These are phyloP conservation scores for Microbotryum violaceum DNA, from an alignment of 1,284 basidiomycete species.

Conservation along the genomic window DNA sequence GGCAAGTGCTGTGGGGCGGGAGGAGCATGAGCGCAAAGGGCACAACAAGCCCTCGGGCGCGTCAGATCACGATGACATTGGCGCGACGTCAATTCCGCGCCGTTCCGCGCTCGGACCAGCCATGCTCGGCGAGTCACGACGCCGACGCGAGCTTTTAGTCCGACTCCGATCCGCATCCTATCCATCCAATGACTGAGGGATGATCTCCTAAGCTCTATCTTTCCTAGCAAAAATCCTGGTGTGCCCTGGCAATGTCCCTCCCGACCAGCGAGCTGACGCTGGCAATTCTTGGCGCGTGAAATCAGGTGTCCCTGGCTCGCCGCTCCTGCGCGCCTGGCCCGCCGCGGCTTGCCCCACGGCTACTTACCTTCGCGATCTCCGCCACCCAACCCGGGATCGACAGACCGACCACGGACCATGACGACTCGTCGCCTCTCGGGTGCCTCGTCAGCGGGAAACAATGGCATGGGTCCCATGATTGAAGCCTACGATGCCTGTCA, in stretches of 20 bases:
- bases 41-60: no score
- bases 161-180: no score
- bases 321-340: not conserved
- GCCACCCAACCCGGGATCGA: not conserved
- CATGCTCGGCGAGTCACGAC: not conserved
- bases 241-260: no score
- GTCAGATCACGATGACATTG: no score
- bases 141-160: not conserved
- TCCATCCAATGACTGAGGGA: no score
- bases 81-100: no score
- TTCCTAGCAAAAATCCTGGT: no score
- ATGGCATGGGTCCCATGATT: constrained; percentile 15
- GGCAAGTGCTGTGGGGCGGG: no score
- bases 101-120: no score
- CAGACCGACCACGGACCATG: not conserved
- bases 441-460: constrained; percentile 2
- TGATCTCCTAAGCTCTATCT: no score
- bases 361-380: not conserved
- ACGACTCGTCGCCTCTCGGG: not conserved
- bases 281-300: not conserved
- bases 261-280: no score
- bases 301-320: not conserved
- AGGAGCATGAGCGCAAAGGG: no score
- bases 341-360: not conserved
- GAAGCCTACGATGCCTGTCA: constrained; percentile 28